These are phyloP conservation scores for Cichorium intybus DNA, from an alignment of 140 eudicot species.

Conservation along the genomic window DNA sequence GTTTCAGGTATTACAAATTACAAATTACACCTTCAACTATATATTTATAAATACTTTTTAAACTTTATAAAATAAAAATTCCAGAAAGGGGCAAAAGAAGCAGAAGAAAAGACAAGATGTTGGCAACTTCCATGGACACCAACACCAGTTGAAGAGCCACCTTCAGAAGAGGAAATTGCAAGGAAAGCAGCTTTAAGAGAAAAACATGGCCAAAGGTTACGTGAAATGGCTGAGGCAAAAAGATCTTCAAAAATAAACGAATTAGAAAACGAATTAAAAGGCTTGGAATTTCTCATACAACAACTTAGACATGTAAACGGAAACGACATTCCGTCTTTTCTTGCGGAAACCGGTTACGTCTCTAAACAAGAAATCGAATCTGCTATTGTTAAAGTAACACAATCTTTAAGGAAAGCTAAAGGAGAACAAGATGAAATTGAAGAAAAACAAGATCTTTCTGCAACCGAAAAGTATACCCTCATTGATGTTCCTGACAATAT, in stretches of 20 bases:
- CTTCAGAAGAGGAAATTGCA: slow-evolving; percentile 91
- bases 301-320: slow-evolving; percentile 65
- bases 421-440: slow-evolving; percentile 80
- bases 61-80: not conserved
- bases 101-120: slow-evolving; percentile 74
- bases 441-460: slow-evolving; percentile 66
- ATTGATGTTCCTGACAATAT: slow-evolving; percentile 74
- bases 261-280: slow-evolving; percentile 78
- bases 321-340: slow-evolving; percentile 54
- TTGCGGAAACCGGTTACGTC: slow-evolving; percentile 59
- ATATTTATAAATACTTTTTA: not conserved
- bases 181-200: slow-evolving; percentile 90
- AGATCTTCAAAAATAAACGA: slow-evolving; percentile 76
- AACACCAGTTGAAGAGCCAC: slow-evolving; percentile 72
- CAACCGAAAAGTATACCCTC: slow-evolving; percentile 72
- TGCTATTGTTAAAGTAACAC: slow-evolving; percentile 57
- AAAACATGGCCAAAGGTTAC: slow-evolving; percentile 83
- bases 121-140: slow-evolving; percentile 99
- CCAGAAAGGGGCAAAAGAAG: slow-evolving; percentile 84
- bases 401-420: slow-evolving; percentile 80
- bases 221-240: slow-evolving; percentile 99
- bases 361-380: slow-evolving; percentile 85
- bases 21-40: not conserved
- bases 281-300: slow-evolving; percentile 73
- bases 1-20: slow-evolving; percentile 86